Evolutionary conservation across 202 grass and related monocot species (phyloP).

Genomic region (Tripidium arundinaceum): DNA sequence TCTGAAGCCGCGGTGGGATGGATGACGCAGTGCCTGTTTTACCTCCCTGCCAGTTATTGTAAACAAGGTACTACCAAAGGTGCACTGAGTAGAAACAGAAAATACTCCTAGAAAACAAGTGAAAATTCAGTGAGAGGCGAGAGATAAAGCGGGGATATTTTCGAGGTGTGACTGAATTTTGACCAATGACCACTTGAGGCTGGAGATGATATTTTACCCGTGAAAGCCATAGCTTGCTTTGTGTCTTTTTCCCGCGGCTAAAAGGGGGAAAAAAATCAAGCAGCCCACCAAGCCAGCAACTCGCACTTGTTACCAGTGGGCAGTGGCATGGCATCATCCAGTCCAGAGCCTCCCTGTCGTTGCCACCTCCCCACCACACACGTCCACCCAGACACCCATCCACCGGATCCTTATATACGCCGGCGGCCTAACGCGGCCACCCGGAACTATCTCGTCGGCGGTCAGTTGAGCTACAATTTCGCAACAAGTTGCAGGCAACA

Average conservation of each 20-base stretch:
- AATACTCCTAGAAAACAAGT: not conserved
- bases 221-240: not conserved
- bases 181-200: not conserved
- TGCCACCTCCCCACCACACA: conserved; percentile 44
- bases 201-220: not conserved
- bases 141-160: conserved; percentile 2
- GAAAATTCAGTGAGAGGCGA: not conserved
- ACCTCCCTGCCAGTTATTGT: too few relatives aligned
- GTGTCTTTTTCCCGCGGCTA: conserved; percentile 21
- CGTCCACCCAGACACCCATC: not conserved
- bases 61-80: not conserved
- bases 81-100: not conserved
- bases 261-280: not conserved
- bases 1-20: not conserved
- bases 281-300: not conserved
- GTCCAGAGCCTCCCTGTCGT: conserved; percentile 6
- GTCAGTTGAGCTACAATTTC: not conserved
- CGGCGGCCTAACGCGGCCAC: not conserved
- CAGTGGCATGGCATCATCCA: not conserved
- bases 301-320: not conserved
- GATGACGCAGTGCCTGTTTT: not conserved
- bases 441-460: not conserved
- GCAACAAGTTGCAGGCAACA: not conserved
- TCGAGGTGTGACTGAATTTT: not conserved
- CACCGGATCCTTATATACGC: conserved; percentile 20